Evolutionary conservation across 768 basidiomycete species (phyloP).

Genomic region (Hydnomerulius pinastri): DNA sequence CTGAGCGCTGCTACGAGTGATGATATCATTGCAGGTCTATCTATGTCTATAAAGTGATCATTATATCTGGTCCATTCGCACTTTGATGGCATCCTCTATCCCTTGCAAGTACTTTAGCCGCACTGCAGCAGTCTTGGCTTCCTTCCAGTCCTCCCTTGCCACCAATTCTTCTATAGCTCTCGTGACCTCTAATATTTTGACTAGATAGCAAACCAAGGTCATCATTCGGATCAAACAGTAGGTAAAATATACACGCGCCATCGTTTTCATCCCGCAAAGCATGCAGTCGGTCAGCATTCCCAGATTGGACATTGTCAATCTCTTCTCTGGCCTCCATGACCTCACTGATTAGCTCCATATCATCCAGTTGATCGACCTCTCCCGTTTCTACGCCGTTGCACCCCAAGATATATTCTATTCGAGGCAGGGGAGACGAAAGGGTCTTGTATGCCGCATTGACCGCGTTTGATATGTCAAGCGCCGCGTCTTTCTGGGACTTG

Average conservation of each 20-base stretch:
- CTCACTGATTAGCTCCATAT: conserved; percentile 68
- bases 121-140: conserved; percentile 60
- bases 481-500: conserved; percentile 25
- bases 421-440: conserved; percentile 68
- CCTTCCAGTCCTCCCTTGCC: conserved; percentile 51
- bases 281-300: conserved; percentile 49
- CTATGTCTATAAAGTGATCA: background rate
- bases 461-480: conserved; percentile 56
- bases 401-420: conserved; percentile 80
- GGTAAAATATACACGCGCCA: conserved; percentile 39
- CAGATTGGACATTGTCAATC: conserved; percentile 59
- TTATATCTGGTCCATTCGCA: conserved; percentile 10
- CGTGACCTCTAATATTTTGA: conserved; percentile 49
- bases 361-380: conserved; percentile 74
- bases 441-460: conserved; percentile 84
- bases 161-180: conserved; percentile 51
- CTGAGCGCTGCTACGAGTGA: too few species aligned
- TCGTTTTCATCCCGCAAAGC: conserved; percentile 54
- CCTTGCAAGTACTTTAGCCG: conserved; percentile 74
- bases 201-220: conserved; percentile 39
- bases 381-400: conserved; percentile 56
- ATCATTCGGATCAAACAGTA: background rate
- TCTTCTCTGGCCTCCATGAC: conserved; percentile 80
- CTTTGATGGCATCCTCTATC: conserved; percentile 43
- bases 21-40: too few species aligned